phyloP scores from a whole-genome alignment of 805 yeast genomes.

The Candida jianshihensis region DNA sequence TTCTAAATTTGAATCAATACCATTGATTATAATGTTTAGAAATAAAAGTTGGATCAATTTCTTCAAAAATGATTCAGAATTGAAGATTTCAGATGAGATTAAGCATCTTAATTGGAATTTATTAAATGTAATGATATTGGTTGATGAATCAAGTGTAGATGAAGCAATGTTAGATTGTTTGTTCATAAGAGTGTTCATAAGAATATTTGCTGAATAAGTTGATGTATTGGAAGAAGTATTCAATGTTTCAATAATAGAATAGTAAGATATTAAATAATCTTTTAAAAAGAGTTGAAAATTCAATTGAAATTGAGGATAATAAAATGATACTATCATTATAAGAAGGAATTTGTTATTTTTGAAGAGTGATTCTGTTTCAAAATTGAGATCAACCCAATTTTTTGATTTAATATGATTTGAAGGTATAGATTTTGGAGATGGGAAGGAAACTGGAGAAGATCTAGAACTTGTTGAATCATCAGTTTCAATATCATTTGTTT shows the following conservation, averaged over 20 bases:
- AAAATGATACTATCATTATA: constrained; percentile 10
- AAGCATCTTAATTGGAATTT: constrained; percentile 15
- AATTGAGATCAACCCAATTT: constrained; percentile 13
- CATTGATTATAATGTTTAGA: constrained; percentile 13
- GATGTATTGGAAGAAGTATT: constrained; percentile 17
- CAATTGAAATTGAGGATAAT: constrained; percentile 9
- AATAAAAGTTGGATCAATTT: constrained; percentile 15
- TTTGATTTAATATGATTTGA: neutral
- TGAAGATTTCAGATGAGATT: constrained; percentile 19
- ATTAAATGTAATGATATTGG: constrained; percentile 11
- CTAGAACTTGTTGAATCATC: constrained; percentile 2
- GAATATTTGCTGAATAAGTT: constrained; percentile 13
- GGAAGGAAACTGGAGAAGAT: constrained; percentile 9
- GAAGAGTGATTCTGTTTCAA: constrained; percentile 11
- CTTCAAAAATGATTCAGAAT: constrained; percentile 17
- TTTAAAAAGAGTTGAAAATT: constrained; percentile 7
- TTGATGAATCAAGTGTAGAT: neutral
- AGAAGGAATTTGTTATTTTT: constrained; percentile 14
- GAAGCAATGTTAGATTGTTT: constrained; percentile 7
- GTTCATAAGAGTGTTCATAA: constrained; percentile 3
- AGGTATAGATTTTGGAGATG: too few species aligned
- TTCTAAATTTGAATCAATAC: constrained; percentile 8
- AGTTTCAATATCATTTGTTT: neutral
- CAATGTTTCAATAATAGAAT: constrained; percentile 15
- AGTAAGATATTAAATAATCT: constrained; percentile 20